Base-by-base conservation (phyloP, 805 yeast species). In the Saturnispora besseyi region DNA sequence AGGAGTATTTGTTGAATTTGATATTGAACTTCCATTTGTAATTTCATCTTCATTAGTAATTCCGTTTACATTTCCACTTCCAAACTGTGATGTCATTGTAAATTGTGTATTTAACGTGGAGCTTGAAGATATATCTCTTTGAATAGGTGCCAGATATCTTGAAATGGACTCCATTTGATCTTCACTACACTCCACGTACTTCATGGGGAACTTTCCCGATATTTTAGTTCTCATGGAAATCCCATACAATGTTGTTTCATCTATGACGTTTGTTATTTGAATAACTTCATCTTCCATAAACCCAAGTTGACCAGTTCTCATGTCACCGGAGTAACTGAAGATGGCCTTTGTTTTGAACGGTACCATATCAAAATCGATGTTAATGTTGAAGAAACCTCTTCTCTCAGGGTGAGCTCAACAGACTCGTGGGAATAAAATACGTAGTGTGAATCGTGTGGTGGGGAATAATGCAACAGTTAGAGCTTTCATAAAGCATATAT, bases 241-340 rank as follows among this genome's bases (percentile, higher is more conserved):
- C 2, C 99, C 99, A 59, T 80, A 86, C 84, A 91, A 89, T 95
- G 96, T 88, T 59, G 82, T 82, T 18, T 95, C 96, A 61, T 93
- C 95, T 4, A 91, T 87, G 52, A 80, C 74, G 47, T 81, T 76
- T 3, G 56, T 46, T 4, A 93, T 95, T 54, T 88, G 96, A 57
- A 93, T 87, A 46, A 87, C 70, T 62, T 93, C 98, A 46, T 95
- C 96, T 67, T 93, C 98, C 21, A 90, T 76, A 63, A 93, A 93
- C 0, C 98, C 98, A 41, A 93, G 72, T 62, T 93, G 97, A 46
- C 55, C 52, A 43, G 86, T 84, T 49, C 82, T 86, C 59, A 85
- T 80, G 60, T 88, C 89, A 13, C 96, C 98, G 21, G 96, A 82
- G 96, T 96, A 90, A 24, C 96, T 87, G 62, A 86, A 91, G 37